Evolutionary conservation across 148 eudicot species (phyloP).

Genomic region (Arctostaphylos glauca): DNA sequence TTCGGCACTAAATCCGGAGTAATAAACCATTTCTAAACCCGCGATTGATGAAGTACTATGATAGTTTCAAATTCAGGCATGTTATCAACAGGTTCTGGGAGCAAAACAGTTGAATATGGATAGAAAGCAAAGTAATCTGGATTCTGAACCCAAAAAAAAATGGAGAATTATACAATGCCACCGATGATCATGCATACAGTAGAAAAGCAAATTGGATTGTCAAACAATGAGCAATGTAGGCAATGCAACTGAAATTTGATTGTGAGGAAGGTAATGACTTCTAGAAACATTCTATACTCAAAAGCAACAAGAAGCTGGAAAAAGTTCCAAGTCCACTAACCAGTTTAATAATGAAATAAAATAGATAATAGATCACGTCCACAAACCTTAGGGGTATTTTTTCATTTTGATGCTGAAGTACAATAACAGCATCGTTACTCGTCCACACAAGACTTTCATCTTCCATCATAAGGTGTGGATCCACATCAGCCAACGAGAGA

Average conservation of each 20-base stretch:
- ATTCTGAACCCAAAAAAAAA: background rate
- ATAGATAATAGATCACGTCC: background rate
- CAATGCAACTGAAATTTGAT: slow-evolving; percentile 11
- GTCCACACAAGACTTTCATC: slow-evolving; percentile 98
- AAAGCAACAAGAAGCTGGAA: background rate
- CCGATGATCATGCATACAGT: background rate
- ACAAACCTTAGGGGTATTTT: slow-evolving; percentile 79
- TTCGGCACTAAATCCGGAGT: background rate
- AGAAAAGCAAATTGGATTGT: background rate
- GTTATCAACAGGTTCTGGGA: background rate
- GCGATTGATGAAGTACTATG: background rate
- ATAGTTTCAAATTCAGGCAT: background rate
- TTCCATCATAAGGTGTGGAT: slow-evolving; percentile 92
- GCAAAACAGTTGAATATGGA: background rate
- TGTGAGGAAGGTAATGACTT: background rate
- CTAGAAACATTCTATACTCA: background rate
- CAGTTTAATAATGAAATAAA: background rate
- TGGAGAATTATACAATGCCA: background rate
- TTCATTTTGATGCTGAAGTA: slow-evolving; percentile 86
- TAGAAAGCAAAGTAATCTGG: background rate
- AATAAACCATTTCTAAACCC: background rate
- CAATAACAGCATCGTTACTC: slow-evolving; percentile 85
- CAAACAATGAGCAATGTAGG: background rate
- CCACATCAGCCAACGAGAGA: slow-evolving; percentile 94
- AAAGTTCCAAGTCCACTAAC: background rate